Evolutionary conservation across 306 rosid genomes (phyloP).

Genomic region (Herpetospermum pedunculosum): DNA sequence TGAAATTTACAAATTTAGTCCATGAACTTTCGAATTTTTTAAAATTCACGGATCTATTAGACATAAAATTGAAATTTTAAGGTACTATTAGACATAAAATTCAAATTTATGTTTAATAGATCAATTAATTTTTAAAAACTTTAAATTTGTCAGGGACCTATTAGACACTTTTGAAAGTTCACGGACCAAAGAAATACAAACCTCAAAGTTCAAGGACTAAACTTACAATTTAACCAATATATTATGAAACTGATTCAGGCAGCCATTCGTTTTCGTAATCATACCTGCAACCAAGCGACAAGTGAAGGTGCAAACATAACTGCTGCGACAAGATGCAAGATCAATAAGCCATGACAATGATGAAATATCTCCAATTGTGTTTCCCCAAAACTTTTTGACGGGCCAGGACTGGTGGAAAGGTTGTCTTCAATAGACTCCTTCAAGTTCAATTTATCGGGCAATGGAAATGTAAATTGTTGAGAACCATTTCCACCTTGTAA

Average conservation of each 20-base stretch:
- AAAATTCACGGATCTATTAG: no score
- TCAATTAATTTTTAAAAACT: no score
- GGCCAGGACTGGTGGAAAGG: conserved; percentile 42
- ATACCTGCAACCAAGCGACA: conserved; percentile 92
- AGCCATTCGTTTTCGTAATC: neutral
- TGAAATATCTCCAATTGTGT: conserved; percentile 77
- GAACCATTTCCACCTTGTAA: conserved; percentile 29
- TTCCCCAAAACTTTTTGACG: conserved; percentile 68
- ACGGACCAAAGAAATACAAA: no score
- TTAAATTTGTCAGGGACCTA: no score
- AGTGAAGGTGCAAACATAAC: conserved; percentile 85
- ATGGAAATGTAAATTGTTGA: conserved; percentile 31
- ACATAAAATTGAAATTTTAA: no score
- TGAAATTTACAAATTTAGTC: no score
- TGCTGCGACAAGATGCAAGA: conserved; percentile 63
- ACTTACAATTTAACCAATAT: no score
- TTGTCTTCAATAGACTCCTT: conserved; percentile 38
- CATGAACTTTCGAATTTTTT: no score
- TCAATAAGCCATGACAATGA: conserved; percentile 79
- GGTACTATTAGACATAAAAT: no score
- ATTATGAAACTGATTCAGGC: neutral
- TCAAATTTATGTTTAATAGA: no score
- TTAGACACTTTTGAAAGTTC: no score
- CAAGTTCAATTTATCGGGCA: conserved; percentile 37
- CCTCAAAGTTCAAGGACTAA: no score